Conservation (phyloP, 208 protist genomes). For the Leishmania gerbilli region DNA sequence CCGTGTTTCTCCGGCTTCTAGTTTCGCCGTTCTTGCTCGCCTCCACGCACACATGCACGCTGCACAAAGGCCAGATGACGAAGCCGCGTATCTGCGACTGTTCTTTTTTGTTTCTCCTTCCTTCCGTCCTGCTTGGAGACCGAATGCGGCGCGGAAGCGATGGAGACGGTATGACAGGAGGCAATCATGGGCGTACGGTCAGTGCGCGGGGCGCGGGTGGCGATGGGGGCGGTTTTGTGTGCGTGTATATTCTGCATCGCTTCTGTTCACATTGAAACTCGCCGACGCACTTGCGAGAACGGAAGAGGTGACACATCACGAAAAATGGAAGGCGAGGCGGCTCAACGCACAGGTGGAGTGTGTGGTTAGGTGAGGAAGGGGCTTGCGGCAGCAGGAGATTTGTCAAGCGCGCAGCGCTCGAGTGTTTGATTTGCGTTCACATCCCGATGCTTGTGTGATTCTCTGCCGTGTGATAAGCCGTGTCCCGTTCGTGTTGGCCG, state of each 20-base stretch:
- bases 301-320: not conserved
- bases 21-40: conserved; percentile 13
- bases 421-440: not conserved
- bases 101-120: not conserved
- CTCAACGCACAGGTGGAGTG: not conserved
- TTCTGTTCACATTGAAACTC: not conserved
- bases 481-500: not conserved
- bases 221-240: not conserved
- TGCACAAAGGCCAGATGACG: not conserved
- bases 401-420: not conserved
- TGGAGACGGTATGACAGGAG: not conserved
- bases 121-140: not conserved
- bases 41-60: conserved; percentile 5
- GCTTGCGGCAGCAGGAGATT: not conserved
- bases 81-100: not conserved
- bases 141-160: not conserved
- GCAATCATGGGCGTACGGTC: not conserved
- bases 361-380: not conserved
- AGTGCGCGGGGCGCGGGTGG: not conserved
- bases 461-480: not conserved
- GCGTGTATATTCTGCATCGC: not conserved
- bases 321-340: not conserved
- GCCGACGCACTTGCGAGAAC: not conserved
- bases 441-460: not conserved
- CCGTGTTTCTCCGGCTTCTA: conserved; percentile 4